A percentile compares a stretch with the other conserved stretches of the same genome.
These are phyloP conservation scores for Blepharisma japonicum DNA, from an alignment of 73 alveolate genomes.

Conservation along the genomic window DNA sequence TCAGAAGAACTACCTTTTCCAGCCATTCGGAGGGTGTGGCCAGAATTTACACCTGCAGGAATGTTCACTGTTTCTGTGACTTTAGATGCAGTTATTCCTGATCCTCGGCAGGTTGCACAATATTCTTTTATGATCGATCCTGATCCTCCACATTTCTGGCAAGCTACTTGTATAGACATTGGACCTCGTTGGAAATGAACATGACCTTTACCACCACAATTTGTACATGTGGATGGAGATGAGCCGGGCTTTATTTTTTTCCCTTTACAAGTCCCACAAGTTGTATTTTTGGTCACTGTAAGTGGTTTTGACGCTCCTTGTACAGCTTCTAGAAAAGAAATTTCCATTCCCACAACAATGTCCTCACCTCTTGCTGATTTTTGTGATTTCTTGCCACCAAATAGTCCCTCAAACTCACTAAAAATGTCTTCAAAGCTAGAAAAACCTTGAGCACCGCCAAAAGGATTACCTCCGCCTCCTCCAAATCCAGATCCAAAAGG, in stretches of 20 bases:
- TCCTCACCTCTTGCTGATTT: constrained; percentile 58
- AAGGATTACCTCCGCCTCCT: constrained; percentile 9
- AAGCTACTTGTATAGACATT: constrained; percentile 63
- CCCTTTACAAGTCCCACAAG: constrained; percentile 79
- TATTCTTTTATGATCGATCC: constrained; percentile 73
- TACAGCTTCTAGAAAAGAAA: constrained; percentile 77
- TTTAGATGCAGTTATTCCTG: constrained; percentile 43
- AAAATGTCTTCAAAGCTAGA: constrained; percentile 65
- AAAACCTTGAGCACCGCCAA: constrained; percentile 31
- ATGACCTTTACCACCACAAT: constrained; percentile 82
- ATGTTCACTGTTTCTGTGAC: constrained; percentile 66
- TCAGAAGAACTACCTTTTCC: constrained; percentile 70
- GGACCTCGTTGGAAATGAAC: constrained; percentile 70
- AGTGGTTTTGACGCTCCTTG: constrained; percentile 68
- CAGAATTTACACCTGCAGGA: constrained; percentile 85
- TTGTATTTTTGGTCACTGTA: constrained; percentile 48
- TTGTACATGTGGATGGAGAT: constrained; percentile 67
- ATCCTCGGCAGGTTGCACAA: constrained; percentile 68
- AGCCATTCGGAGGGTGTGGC: constrained; percentile 65
- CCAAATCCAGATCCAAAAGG: constrained; percentile 27
- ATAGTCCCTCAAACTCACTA: constrained; percentile 67
- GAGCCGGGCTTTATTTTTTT: constrained; percentile 82
- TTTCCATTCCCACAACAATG: constrained; percentile 54
- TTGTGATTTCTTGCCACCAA: constrained; percentile 54
- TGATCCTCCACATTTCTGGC: constrained; percentile 73